Evolutionary conservation across 2,329 filamentous ascomycete genomes (phyloP).

Genomic region (Alternaria panax): DNA sequence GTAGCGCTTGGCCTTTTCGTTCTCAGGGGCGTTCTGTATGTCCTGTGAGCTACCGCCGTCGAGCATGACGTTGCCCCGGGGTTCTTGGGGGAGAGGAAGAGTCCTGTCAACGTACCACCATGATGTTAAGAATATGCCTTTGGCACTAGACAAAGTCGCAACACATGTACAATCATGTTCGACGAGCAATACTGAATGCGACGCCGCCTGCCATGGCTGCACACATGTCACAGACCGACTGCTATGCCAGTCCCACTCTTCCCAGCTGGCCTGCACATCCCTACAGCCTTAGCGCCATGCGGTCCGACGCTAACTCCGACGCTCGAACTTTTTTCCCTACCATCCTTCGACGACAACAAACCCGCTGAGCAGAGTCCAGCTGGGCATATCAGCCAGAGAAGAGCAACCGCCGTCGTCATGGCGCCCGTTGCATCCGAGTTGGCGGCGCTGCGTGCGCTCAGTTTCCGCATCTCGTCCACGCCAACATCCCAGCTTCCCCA

Average conservation of each 20-base stretch:
- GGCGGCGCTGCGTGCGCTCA: slow-evolving; percentile 57
- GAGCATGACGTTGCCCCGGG: slow-evolving; percentile 43
- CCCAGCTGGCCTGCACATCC: slow-evolving; percentile 28
- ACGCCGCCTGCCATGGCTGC: slow-evolving; percentile 30
- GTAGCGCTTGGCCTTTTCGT: slow-evolving; percentile 82
- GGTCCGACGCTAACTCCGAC: slow-evolving; percentile 29
- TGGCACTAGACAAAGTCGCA: slow-evolving; percentile 33
- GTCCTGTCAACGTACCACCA: slow-evolving; percentile 44
- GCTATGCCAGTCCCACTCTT: slow-evolving; percentile 21
- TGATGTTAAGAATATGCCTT: slow-evolving; percentile 41
- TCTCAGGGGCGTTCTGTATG: slow-evolving; percentile 57
- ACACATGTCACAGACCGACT: slow-evolving; percentile 30
- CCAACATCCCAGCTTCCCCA: slow-evolving; percentile 76
- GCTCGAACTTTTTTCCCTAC: slow-evolving; percentile 33
- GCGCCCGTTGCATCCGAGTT: slow-evolving; percentile 37
- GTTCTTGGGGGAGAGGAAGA: not conserved
- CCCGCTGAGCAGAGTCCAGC: not conserved
- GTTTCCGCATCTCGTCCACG: slow-evolving; percentile 74
- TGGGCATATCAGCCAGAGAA: not conserved
- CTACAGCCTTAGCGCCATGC: slow-evolving; percentile 30
- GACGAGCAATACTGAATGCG: slow-evolving; percentile 30
- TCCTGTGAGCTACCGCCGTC: slow-evolving; percentile 35
- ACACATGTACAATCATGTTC: slow-evolving; percentile 41
- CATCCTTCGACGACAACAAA: slow-evolving; percentile 8
- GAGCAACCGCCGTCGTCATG: slow-evolving; percentile 20